These are phyloP conservation scores for Firmiana major DNA, from an alignment of 345 rosid species.

Conservation along the genomic window DNA sequence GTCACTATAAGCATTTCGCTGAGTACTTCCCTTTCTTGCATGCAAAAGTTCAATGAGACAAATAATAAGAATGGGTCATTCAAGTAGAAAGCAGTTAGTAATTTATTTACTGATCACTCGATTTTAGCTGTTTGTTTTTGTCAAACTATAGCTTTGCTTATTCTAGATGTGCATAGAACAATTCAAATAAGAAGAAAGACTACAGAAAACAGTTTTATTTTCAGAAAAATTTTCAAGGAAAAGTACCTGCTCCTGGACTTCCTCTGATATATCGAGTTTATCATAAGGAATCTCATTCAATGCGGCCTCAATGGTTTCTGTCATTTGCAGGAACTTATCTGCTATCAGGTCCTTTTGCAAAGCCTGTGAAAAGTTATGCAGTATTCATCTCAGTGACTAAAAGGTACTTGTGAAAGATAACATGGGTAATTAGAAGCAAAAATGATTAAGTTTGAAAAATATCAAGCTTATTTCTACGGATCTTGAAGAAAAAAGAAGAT, in stretches of 20 bases:
- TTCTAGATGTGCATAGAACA: neutral
- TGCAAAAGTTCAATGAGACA: neutral
- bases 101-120: neutral
- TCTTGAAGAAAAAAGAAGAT: neutral
- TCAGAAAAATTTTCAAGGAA: neutral
- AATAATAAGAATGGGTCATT: neutral
- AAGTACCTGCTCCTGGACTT: conserved; percentile 85
- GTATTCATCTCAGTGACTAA: neutral
- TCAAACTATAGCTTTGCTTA: neutral
- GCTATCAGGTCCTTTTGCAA: conserved; percentile 45
- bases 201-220: neutral
- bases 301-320: conserved; percentile 71
- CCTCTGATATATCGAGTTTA: conserved; percentile 63
- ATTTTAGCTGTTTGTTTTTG: neutral
- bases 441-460: neutral
- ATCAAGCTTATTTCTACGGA: neutral
- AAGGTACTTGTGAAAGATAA: neutral
- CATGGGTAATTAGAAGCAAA: neutral
- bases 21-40: neutral
- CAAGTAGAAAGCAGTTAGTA: neutral
- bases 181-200: neutral
- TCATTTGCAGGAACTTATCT: conserved; percentile 43
- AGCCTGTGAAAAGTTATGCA: conserved; percentile 37
- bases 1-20: neutral
- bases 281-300: conserved; percentile 58